A percentile compares a stretch with the other conserved stretches of the same genome.
Conservation (phyloP, 1,139 yeast genomes). For the Hanseniaspora uvarum region DNA sequence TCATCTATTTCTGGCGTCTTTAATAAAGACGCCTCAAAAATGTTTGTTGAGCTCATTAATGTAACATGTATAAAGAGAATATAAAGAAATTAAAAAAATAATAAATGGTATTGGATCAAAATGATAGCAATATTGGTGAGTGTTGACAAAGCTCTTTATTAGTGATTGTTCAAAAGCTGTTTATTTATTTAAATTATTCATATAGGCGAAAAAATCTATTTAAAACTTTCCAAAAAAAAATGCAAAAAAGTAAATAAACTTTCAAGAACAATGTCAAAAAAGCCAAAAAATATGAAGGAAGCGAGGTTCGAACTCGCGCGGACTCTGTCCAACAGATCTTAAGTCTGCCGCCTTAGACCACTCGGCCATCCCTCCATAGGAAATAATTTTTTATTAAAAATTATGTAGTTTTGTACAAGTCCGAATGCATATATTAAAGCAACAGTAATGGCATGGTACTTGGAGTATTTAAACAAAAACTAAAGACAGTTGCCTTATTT, state of each 20-base stretch:
- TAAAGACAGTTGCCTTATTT: no score
- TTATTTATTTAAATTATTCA: no score
- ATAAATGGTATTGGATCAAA: no score
- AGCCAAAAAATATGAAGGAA: constrained; percentile 41
- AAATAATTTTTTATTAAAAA: neutral
- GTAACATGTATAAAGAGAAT: neutral
- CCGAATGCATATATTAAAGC: no score
- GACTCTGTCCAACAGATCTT: constrained; percentile 31
- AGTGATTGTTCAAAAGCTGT: no score
- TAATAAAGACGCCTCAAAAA: neutral
- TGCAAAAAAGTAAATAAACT: neutral
- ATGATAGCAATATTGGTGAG: no score
- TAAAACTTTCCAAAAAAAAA: neutral
- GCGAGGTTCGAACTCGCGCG: constrained; percentile 70
- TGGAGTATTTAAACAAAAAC: no score
- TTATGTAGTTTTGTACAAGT: no score
- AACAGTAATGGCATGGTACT: no score
- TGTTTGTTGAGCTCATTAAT: neutral
- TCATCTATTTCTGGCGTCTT: constrained; percentile 11
- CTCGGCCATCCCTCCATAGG: constrained; percentile 18
- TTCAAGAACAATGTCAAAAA: no score
- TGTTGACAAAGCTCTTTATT: no score
- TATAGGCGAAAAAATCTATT: neutral
- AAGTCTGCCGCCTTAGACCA: constrained; percentile 20
- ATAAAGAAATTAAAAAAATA: neutral